Percentiles rank a stretch among this genome's conserved stretches.
Evolutionary conservation across 306 rosid species (phyloP).

Genomic region (Herpetospermum pedunculosum): DNA sequence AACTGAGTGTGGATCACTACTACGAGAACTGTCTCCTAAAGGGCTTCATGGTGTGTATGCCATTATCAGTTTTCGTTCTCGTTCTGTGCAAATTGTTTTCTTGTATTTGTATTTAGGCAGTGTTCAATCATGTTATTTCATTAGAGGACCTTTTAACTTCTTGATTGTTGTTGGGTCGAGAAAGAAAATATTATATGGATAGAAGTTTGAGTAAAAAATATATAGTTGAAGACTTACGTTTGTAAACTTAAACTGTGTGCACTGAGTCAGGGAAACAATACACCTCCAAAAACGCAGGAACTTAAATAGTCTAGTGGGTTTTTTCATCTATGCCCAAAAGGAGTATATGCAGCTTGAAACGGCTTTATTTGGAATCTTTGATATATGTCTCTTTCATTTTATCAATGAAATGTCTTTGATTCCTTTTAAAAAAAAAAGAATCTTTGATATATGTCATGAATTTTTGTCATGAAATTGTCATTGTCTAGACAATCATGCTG

Average conservation of each 20-base stretch:
- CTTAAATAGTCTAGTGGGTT: neutral
- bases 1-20: slow-evolving; percentile 74
- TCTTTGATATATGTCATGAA: too few relatives aligned
- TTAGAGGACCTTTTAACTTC: neutral
- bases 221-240: neutral
- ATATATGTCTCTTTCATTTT: too few relatives aligned
- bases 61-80: slow-evolving; percentile 2
- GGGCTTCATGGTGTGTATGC: slow-evolving; percentile 77
- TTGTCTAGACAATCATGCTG: too few relatives aligned
- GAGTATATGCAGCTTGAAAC: neutral
- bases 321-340: neutral
- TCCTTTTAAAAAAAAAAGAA: too few relatives aligned
- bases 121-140: neutral
- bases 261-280: neutral
- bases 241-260: neutral
- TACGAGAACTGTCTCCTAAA: slow-evolving; percentile 81
- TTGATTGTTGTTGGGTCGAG: neutral
- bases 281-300: neutral
- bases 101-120: neutral
- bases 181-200: neutral
- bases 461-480: neutral
- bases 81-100: neutral
- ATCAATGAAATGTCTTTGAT: too few relatives aligned
- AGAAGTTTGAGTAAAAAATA: neutral
- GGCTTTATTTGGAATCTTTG: neutral